A percentile compares a stretch with the other conserved stretches of the same genome.
Evolutionary conservation across 768 basidiomycete species (phyloP).

Genomic region (Tricholoma furcatifolium): DNA sequence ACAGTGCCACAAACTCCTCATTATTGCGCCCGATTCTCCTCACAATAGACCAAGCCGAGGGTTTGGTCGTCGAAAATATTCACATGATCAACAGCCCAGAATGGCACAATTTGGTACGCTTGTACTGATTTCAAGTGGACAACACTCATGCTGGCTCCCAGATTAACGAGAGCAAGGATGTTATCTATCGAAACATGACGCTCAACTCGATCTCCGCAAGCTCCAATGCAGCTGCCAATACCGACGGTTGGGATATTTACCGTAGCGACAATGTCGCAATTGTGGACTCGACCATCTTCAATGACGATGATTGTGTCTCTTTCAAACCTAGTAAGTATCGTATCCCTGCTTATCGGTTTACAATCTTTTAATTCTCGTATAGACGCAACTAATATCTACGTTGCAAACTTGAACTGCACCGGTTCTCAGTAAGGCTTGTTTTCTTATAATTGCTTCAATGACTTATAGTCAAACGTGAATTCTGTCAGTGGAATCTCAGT

Average conservation of each 20-base stretch:
- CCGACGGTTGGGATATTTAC: constrained; percentile 67
- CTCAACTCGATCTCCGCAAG: constrained; percentile 47
- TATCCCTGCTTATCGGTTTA: not conserved
- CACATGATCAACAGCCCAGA: constrained; percentile 49
- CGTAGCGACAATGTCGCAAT: constrained; percentile 51
- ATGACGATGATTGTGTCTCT: constrained; percentile 60
- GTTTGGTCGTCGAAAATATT: constrained; percentile 47
- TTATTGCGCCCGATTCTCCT: constrained; percentile 55
- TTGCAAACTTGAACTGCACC: constrained; percentile 56
- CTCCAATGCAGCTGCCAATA: constrained; percentile 42
- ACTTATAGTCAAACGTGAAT: not conserved
- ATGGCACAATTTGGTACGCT: constrained; percentile 48
- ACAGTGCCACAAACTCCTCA: constrained; percentile 43
- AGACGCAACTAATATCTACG: constrained; percentile 56
- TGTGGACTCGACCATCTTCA: constrained; percentile 48
- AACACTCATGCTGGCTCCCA: constrained; percentile 12
- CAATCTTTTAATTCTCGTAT: not conserved
- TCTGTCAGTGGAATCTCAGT: constrained; percentile 51
- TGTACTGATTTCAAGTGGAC: not conserved
- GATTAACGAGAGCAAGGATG: constrained; percentile 48
- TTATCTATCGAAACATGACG: constrained; percentile 45
- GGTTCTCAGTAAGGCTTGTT: constrained; percentile 49
- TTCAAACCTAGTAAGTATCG: constrained; percentile 47
- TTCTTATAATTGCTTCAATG: not conserved
- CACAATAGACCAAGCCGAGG: constrained; percentile 49